Evolutionary conservation across 2,329 filamentous ascomycete species (phyloP), one percentile per base, ranked within the genome.

Genomic region (Trichoderma harzianum): DNA sequence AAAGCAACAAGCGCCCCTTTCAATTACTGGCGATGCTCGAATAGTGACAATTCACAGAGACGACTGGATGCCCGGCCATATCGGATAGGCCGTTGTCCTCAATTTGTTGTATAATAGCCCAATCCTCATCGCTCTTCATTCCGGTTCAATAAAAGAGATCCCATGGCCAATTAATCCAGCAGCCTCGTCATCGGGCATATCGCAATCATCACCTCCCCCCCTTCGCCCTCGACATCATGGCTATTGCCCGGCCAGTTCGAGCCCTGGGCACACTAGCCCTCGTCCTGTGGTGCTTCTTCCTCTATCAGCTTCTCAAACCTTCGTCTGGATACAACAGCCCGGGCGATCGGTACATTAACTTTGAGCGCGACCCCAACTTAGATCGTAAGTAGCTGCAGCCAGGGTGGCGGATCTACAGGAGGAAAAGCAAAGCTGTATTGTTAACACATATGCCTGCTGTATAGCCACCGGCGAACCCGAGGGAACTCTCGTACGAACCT

Each of bases 381-480:
- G 94, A 98, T 82, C 90, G 95, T 97, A 86, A 80, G 92, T 83
- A 73, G 47, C 39, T 43, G 51, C 53, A 28, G 32, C 14, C 16
- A 36, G 24, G 60, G n/a, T 34, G 36, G 10, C 28, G 30, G 34
- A 18, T 60, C 7, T 18, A 57, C 14, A 11, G 16, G 11, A 57
- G 51, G 12, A 7, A 57, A 51, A 51, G 26, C 18, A 43, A 43
- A 32, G 14, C 16, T 53, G 16, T n/a, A 66, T 73, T 60, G 30
- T 14, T 78, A 69, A 78, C 73, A 60, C 61, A 62, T 21, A 11
- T 30, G 28, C 3, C 28, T 53, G 10, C 28, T 51, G 39, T 58
- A 72, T 78, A 97, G 95, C 89, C 58, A 96, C 93, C 39, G 90
- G 90, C 74, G 95, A 98, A 81, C 95, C 95, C 26, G 88, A 91